Evolutionary conservation across 2,329 filamentous ascomycete species (phyloP), one percentile per base, ranked within the genome.

Genomic region (Aspergillus unguis): DNA sequence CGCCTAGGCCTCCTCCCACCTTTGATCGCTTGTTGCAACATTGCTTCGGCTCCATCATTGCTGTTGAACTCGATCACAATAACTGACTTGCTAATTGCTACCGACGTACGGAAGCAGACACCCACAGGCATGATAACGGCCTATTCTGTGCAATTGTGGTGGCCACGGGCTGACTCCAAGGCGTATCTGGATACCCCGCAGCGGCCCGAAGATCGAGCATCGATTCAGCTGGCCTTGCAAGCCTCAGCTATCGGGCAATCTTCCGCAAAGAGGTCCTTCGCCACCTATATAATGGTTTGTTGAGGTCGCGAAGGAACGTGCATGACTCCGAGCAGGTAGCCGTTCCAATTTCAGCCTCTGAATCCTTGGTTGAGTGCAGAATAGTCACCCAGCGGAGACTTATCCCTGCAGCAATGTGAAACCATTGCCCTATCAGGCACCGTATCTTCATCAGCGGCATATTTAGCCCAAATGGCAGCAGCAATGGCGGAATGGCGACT

Each of bases 211-310:
- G 37, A 54, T 58, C 56, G 40, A 58, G 52, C 6, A 6, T 38
- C 44, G 43, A 42, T 50, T 59, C 55, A 59, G 58, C 58, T 56
- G 52, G 42, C 38, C 52, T 50, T 58, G 55, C 43, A 53, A 54
- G 35, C 37, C 50, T 10, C 52, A 54, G 17, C 17, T 17, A 50
- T 32, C 42, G 45, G 32, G 35, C 48, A 31, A 23, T 48, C 41
- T 29, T n/a, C 40, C 31, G 25, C 32, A 5, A 43, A 48, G 28
- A 26, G 4, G 17, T 31, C 33, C 42, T 27, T 50, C 33, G 38
- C 48, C 48, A 53, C 42, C 44, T 37, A 32, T 17, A 33, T 27
- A 26, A n/a, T 33, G 25, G 28, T 41, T 48, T 42, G 17, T 11
- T 28, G 17, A 26, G 6, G 29, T 33, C 28, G 46, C 38, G 32